phyloP scores from a whole-genome alignment of 2,329 filamentous ascomycete genomes.

The Sphaerulina vaccinii region DNA sequence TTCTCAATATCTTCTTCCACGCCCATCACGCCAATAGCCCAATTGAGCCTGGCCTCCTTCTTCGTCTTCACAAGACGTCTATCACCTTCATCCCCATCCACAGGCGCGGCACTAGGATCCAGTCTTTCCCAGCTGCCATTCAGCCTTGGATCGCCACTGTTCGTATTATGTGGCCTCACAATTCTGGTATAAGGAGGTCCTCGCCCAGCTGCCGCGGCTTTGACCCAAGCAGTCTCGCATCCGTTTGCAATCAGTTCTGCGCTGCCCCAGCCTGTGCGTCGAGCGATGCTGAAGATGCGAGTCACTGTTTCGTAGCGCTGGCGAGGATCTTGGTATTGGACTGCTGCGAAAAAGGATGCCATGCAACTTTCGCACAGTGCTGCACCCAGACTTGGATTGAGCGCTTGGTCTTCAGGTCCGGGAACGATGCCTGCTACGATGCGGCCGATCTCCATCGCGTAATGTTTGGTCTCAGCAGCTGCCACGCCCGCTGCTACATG shows the following conservation, averaged over 20 bases:
- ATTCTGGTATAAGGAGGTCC: constrained; percentile 69
- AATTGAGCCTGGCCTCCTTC: constrained; percentile 64
- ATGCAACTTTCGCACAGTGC: constrained; percentile 81
- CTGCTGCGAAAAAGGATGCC: constrained; percentile 79
- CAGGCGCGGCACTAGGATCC: constrained; percentile 31
- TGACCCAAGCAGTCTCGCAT: constrained; percentile 81
- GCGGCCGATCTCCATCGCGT: constrained; percentile 73
- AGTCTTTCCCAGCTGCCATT: constrained; percentile 35
- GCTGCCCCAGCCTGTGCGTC: constrained; percentile 83
- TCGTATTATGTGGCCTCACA: constrained; percentile 27
- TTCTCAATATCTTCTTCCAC: constrained; percentile 68
- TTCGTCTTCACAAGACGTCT: constrained; percentile 61
- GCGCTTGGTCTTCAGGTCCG: constrained; percentile 51
- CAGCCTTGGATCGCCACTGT: constrained; percentile 34
- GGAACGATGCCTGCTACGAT: constrained; percentile 70
- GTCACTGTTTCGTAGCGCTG: constrained; percentile 78
- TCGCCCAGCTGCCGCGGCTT: constrained; percentile 67
- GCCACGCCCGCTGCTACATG: constrained; percentile 82
- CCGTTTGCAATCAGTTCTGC: constrained; percentile 77
- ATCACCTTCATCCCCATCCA: constrained; percentile 39
- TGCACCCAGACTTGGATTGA: constrained; percentile 76
- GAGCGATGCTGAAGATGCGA: constrained; percentile 71
- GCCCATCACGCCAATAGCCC: constrained; percentile 74
- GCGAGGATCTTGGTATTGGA: constrained; percentile 69
- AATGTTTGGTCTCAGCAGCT: constrained; percentile 67